Percentiles rank a stretch among this genome's conserved stretches.
phyloP scores from a whole-genome alignment of 495 filamentous ascomycete species.

The Neurospora tetrasperma region DNA sequence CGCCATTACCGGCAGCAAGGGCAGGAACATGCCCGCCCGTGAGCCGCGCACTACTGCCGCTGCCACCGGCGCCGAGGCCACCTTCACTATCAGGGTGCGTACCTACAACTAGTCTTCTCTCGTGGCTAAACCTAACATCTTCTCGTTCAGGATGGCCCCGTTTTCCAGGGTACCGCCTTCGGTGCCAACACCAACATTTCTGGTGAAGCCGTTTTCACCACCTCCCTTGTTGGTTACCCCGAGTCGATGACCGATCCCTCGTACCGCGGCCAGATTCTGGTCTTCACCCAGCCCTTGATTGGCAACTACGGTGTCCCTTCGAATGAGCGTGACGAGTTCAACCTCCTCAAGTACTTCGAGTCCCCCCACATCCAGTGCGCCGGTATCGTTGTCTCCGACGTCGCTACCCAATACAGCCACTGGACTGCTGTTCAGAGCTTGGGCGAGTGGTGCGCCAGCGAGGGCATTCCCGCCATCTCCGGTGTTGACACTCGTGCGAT shows the following conservation, averaged over 20 bases:
- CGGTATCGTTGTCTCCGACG: slow-evolving; percentile 91
- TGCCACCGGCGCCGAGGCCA: slow-evolving; percentile 62
- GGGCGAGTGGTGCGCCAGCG: slow-evolving; percentile 86
- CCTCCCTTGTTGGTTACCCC: slow-evolving; percentile 86
- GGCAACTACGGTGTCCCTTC: slow-evolving; percentile 96
- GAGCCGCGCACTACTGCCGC: slow-evolving; percentile 42
- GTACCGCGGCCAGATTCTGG: slow-evolving; percentile 95
- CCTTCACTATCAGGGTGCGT: slow-evolving; percentile 82
- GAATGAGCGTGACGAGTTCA: slow-evolving; percentile 60
- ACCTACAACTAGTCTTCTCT: neutral
- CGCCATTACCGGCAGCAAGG: slow-evolving; percentile 50
- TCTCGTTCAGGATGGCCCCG: slow-evolving; percentile 58
- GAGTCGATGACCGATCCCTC: slow-evolving; percentile 98
- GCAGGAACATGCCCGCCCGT: slow-evolving; percentile 43
- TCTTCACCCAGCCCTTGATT: slow-evolving; percentile 98
- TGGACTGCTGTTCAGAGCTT: slow-evolving; percentile 97
- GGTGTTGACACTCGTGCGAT: slow-evolving; percentile 95
- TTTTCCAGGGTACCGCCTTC: slow-evolving; percentile 89
- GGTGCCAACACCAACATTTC: slow-evolving; percentile 86
- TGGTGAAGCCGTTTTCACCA: slow-evolving; percentile 92
- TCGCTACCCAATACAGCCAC: slow-evolving; percentile 87
- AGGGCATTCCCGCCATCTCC: slow-evolving; percentile 92
- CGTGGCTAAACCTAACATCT: slow-evolving; percentile 1
- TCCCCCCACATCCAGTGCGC: slow-evolving; percentile 93
- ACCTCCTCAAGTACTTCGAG: slow-evolving; percentile 86